Evolutionary conservation across 345 rosid genomes (phyloP), one percentile per base, ranked within the genome.

Genomic region (Hibiscus mutabilis): DNA sequence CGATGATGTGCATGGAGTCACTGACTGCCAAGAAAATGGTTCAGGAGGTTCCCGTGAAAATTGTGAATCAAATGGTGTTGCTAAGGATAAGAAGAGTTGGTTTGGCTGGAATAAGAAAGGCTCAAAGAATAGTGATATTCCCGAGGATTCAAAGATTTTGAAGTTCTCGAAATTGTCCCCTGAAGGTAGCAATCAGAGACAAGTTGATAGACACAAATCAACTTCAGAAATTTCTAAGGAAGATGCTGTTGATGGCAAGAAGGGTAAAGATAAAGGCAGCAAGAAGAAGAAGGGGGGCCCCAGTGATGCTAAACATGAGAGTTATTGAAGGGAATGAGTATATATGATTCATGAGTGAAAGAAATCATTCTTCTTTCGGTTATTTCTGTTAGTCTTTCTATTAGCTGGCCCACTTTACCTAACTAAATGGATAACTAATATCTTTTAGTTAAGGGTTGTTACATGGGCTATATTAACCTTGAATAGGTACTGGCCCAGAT

Each of bases 21-120:
- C 64, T 60, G 85, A 80, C 37, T 75, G 80, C 73, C 89, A 82
- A 53, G 91, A 86, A 80, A 87, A 88, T 83, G 90, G 87, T 80
- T 75, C 80, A 22, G 88, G 76, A 18, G 91, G 76, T 67, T 51
- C 83, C 47, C 81, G 55, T 74, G 91, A 85, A 75, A 89, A 83
- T 68, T 85, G 89, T 66, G 89, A 88, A 70, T 70, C 86, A 31
- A 84, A 83, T 77, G 83, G 84, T 75, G 63, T 83, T 76, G 65
- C 71, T 63, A 92, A 92, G 82, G 98, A 92, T 75, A 95, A 87
- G 92, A 95, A 92, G 79, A 79, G 94, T 58, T 95, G 99, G 99
- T 88, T 95, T 83, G 89, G 97, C 68, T 92, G 96, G 97, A 92
- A 86, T 74, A 87, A 86, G 84, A 95, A 92, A 78, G 85, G 85